Evolutionary conservation across 2,329 filamentous ascomycete genomes (phyloP), one percentile per base, ranked within the genome.

Genomic region (Nothophoma quercina): DNA sequence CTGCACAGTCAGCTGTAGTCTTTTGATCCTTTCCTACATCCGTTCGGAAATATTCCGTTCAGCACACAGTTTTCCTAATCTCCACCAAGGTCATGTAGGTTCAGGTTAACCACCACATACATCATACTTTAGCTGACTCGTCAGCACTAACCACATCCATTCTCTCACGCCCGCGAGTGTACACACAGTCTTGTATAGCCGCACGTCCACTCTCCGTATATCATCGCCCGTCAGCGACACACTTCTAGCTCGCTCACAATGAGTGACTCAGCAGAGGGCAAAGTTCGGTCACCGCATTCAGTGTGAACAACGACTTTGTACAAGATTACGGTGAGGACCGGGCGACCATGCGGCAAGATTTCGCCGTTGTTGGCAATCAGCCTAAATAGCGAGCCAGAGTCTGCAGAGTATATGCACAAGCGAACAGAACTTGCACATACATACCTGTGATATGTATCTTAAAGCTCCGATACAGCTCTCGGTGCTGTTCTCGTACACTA

Each of bases 81-180:
- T 35, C 23, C 33, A 32, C 25, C 13, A 15, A 25, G 29, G 25
- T 15, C 7, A 18, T 28, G 40, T 23, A 29, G 21, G 16, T 25
- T 34, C 15, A 29, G 22, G 25, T 21, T 10, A 16, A 36, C 9
- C 7, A 19, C 16, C n/a, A 26, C 22, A 10, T 26, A n/a, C 19
- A 30, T 29, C 16, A 28, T 8, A 34, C 16, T 16, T 15, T 25
- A 12, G 32, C 44, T 26, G n/a, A 8, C 4, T 30, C 22, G 39
- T 50, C 47, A 44, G 47, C 47, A 13, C 46, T 50, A 50, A 26
- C 13, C 30, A 18, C 33, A 44, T 7, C 7, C 23, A 29, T 25
- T 35, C 13, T 38, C 29, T 21, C 16, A 29, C 45, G n/a, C 8
- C 18, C 9, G 15, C 30, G 18, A 35, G n/a, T n/a, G n/a, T 10